A percentile compares a stretch with the other conserved stretches of the same genome.
Evolutionary conservation across 768 basidiomycete genomes (phyloP).

Genomic region (Russula earlei): DNA sequence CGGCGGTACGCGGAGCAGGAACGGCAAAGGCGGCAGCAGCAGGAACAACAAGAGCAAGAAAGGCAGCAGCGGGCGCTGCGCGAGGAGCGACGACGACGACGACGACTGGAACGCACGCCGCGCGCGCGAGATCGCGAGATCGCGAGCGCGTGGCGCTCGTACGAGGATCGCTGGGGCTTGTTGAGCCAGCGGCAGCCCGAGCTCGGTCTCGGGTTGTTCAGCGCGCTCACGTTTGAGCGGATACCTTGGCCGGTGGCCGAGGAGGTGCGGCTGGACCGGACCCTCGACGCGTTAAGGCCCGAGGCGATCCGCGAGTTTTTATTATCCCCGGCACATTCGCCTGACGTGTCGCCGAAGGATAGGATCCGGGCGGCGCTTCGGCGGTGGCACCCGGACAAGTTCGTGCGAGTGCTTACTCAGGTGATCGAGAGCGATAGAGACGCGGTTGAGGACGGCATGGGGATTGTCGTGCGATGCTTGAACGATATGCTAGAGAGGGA

Average conservation of each 20-base stretch:
- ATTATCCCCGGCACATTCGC: constrained; percentile 53
- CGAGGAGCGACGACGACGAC: constrained; percentile 32
- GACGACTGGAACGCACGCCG: constrained; percentile 32
- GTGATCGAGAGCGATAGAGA: constrained; percentile 44
- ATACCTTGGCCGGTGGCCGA: constrained; percentile 64
- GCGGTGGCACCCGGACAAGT: constrained; percentile 78
- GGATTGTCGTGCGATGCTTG: constrained; percentile 46
- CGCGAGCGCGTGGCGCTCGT: constrained; percentile 26
- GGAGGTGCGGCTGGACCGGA: constrained; percentile 24
- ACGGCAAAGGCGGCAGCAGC: constrained; percentile 27
- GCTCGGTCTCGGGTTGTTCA: constrained; percentile 36
- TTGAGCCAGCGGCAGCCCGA: constrained; percentile 56
- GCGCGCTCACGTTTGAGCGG: constrained; percentile 42
- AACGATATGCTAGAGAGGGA: constrained; percentile 16
- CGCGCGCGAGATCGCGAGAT: constrained; percentile 26
- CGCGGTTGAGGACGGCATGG: constrained; percentile 51
- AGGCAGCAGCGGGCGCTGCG: constrained; percentile 37
- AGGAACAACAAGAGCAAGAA: constrained; percentile 23
- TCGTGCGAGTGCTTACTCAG: constrained; percentile 44
- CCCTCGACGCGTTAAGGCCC: constrained; percentile 37
- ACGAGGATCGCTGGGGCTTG: constrained; percentile 37
- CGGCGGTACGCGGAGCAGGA: not conserved
- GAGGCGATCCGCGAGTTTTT: constrained; percentile 49
- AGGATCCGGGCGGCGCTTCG: constrained; percentile 58
- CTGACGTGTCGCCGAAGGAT: constrained; percentile 48